phyloP scores from a whole-genome alignment of 2,329 filamentous ascomycete species.

The Cercospora janseana region DNA sequence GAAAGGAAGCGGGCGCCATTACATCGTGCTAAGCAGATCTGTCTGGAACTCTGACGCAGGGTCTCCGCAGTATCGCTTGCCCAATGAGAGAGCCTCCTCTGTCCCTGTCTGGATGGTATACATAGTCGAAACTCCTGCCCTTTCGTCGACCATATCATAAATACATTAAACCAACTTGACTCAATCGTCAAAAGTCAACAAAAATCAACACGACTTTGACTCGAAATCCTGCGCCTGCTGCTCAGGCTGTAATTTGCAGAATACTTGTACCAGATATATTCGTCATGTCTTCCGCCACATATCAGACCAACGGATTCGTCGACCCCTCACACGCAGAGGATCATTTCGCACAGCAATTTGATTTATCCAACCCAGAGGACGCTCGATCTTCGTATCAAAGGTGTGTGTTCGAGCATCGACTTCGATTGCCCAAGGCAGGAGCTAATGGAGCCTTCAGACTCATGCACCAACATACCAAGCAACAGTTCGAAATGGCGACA shows the following conservation, averaged over 20 bases:
- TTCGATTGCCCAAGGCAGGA: background rate
- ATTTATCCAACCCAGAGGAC: constrained; percentile 41
- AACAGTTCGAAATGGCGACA: constrained; percentile 48
- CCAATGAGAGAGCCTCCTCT: background rate
- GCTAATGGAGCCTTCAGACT: constrained; percentile 36
- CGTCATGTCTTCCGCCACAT: constrained; percentile 35
- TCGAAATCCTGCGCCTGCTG: too few relatives aligned
- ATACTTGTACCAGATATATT: too few relatives aligned
- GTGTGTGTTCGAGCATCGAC: constrained; percentile 31
- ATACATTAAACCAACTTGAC: background rate
- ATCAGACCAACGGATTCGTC: constrained; percentile 42
- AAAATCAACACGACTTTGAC: background rate
- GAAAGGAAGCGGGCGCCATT: constrained; percentile 5
- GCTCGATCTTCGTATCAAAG: constrained; percentile 47
- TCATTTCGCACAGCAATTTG: constrained; percentile 47
- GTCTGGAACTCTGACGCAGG: constrained; percentile 26
- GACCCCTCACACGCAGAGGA: constrained; percentile 44
- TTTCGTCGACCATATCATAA: background rate
- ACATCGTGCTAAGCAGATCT: constrained; percentile 22
- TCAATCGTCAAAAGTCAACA: too few relatives aligned
- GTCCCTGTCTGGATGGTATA: constrained; percentile 1
- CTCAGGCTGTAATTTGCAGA: too few relatives aligned
- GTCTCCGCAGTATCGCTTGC: constrained; percentile 21
- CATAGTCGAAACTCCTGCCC: constrained; percentile 1
- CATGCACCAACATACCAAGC: constrained; percentile 53